These are phyloP conservation scores for Chiua virens DNA, from an alignment of 768 basidiomycete genomes.

Conservation along the genomic window DNA sequence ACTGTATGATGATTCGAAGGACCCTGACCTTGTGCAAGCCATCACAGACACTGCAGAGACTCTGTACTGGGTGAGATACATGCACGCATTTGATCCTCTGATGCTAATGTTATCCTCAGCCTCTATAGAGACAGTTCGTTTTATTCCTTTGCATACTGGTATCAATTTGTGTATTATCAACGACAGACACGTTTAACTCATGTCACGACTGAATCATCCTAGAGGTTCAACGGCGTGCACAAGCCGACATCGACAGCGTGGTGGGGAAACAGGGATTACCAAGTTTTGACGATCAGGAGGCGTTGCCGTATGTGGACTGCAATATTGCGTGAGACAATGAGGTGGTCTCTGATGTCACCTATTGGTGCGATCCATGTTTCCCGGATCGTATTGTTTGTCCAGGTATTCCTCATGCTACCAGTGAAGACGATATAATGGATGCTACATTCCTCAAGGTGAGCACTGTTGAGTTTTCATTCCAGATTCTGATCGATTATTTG, in stretches of 20 bases:
- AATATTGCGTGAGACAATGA: slow-evolving; percentile 3
- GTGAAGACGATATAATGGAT: slow-evolving; percentile 37
- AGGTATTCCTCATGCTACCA: slow-evolving; percentile 23
- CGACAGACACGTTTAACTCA: slow-evolving; percentile 29
- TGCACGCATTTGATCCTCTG: too few species aligned
- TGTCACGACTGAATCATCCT: slow-evolving; percentile 24
- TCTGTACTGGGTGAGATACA: slow-evolving; percentile 12
- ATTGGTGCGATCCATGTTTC: slow-evolving; percentile 14
- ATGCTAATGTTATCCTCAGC: slow-evolving; percentile 11
- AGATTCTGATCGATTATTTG: neutral
- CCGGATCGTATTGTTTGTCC: neutral
- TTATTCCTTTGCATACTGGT: neutral
- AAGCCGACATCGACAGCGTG: slow-evolving; percentile 31
- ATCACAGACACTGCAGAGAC: slow-evolving; percentile 15
- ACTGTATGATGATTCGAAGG: neutral
- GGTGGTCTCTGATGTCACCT: slow-evolving; percentile 25
- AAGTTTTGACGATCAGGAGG: slow-evolving; percentile 24
- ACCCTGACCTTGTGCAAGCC: slow-evolving; percentile 8
- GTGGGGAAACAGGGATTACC: slow-evolving; percentile 31
- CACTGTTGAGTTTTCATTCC: too few species aligned
- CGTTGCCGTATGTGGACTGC: slow-evolving; percentile 36
- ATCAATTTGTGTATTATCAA: neutral
- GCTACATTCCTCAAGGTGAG: slow-evolving; percentile 30
- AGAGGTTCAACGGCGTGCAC: too few species aligned
- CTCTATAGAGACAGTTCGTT: slow-evolving; percentile 30